Evolutionary conservation across 768 basidiomycete species (phyloP).

Genomic region (Lentinula guzmanii): DNA sequence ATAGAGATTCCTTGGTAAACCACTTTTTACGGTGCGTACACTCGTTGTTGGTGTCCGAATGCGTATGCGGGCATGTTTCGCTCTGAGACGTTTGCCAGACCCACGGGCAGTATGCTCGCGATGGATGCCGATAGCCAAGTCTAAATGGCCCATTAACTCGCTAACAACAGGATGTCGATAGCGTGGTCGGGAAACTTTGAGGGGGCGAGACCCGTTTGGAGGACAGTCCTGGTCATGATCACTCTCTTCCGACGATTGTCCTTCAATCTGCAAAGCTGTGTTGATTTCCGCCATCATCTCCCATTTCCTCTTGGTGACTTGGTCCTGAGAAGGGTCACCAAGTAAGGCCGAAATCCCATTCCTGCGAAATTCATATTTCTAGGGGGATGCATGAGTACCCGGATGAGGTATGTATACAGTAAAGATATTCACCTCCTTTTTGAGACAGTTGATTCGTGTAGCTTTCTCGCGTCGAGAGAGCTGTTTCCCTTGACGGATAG

Average conservation of each 20-base stretch:
- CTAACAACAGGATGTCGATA: not conserved
- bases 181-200: not conserved
- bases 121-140: not conserved
- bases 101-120: not conserved
- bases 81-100: not conserved
- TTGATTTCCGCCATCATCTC: not conserved
- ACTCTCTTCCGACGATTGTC: not conserved
- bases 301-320: not conserved
- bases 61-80: not conserved
- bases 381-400: not conserved
- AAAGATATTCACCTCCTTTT: not conserved
- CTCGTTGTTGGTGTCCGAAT: not conserved
- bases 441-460: not conserved
- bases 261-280: not conserved
- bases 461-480: not conserved
- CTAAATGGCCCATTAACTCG: not conserved
- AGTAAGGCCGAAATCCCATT: not conserved
- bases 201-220: not conserved
- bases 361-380: not conserved
- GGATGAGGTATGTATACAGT: not conserved
- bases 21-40: not conserved
- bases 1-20: not conserved
- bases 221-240: not conserved
- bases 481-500: not conserved
- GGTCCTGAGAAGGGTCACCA: not conserved